phyloP scores from a whole-genome alignment of 2,329 filamentous ascomycete genomes.

The Emmonsia crescens region DNA sequence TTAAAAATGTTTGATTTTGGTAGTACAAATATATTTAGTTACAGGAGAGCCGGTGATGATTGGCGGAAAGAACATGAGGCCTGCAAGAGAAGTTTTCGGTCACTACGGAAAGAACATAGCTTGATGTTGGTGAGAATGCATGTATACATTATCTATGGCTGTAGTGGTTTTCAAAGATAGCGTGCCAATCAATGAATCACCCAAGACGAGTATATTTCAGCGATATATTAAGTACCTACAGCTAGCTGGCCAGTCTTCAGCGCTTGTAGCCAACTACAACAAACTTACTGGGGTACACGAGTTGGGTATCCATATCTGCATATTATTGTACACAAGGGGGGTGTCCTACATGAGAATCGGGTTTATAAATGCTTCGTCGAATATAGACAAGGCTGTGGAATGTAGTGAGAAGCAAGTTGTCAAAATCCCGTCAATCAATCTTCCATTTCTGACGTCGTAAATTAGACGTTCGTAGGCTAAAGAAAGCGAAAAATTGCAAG shows the following conservation, averaged over 20 bases:
- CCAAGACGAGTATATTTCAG: no score
- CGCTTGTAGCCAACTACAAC: no score
- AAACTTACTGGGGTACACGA: no score
- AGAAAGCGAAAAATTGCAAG: neutral
- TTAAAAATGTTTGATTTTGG: neutral
- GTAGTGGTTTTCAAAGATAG: no score
- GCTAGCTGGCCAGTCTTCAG: no score
- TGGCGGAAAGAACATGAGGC: neutral
- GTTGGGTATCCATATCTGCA: no score
- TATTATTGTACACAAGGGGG: no score
- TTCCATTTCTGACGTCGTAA: neutral
- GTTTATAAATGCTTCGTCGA: neutral
- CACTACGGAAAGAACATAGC: neutral
- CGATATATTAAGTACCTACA: no score
- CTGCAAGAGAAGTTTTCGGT: neutral
- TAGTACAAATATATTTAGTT: neutral
- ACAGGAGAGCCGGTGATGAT: neutral
- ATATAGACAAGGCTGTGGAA: neutral
- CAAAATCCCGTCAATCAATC: neutral
- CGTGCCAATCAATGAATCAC: no score
- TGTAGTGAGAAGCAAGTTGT: neutral
- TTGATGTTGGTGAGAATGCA: no score
- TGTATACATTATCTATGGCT: no score
- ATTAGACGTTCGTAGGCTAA: neutral
- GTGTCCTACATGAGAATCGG: neutral